Base-by-base conservation (phyloP, 2,329 filamentous ascomycete genomes). In the Neodidymelliopsis sp. region DNA sequence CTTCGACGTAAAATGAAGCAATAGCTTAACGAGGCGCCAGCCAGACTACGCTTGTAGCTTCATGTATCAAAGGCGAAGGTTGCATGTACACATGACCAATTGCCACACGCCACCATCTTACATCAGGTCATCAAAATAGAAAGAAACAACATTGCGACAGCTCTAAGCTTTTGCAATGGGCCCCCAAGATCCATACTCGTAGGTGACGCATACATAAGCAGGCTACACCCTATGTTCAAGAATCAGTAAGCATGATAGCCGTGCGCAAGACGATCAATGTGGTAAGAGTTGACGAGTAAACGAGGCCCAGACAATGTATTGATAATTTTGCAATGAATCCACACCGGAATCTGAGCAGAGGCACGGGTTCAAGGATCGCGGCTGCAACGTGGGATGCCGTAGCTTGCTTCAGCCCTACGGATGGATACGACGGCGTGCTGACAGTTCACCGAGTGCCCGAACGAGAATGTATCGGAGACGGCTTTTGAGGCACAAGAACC, bases 1-100 rank as follows among this genome's bases (percentile, higher is more conserved):
- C 4, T 96, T 95, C 60, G 56, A 49, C 12, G 59, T 67, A 6
- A 53, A 62, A 35, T 71, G 53, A 49, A 16, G 20, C 28, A 18
- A 29, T 4, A 16, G 13, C 27, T 27, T n/a, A 24, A 15, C n/a
- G 18, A 16, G 33, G n/a, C 15, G 20, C 11, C 20, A 16, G 18
- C 6, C 19, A 22, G 9, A n/a, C 6, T 11, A 20, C 11, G 4
- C 18, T 9, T 7, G 18, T 20, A 22, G 10, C n/a, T n/a, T n/a
- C n/a, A n/a, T n/a, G n/a, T n/a, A n/a, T n/a, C n/a, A n/a, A n/a
- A n/a, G n/a, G n/a, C n/a, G n/a, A n/a, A n/a, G n/a, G n/a, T n/a
- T n/a, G n/a, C n/a, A n/a, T n/a, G n/a, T n/a, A n/a, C n/a, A n/a
- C n/a, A n/a, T n/a, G n/a, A n/a, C n/a, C n/a, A n/a, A n/a, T n/a